Base-by-base conservation (phyloP, 768 basidiomycete species). In the Tubosaeta sp. region DNA sequence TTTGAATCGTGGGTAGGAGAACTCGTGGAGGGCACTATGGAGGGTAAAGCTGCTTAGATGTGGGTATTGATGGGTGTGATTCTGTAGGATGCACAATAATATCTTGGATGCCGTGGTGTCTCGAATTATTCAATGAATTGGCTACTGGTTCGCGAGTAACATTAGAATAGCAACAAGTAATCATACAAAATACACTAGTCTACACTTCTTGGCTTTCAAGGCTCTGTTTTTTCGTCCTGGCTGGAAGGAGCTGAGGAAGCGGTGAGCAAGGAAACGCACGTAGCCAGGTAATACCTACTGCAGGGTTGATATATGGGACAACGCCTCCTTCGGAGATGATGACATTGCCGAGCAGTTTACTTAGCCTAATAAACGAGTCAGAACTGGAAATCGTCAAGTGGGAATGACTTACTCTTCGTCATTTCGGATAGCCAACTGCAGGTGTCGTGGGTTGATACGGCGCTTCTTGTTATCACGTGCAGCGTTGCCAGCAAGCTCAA, bases 281-380 rank as follows among this genome's bases (percentile, higher is more conserved):
- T 19, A 10, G 27, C 30, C 2, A 31, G 22, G 3, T 16, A 27
- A 2, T 19, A 51, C 64, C 40, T 54, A 79, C 76, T 52, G 81
- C 83, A 44, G 81, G 74, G 61, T 81, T 77, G 66, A 95, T 95
- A 66, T 80, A 81, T 52, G 90, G 90, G 18, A 92, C 86, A 51
- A 93, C 90, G 79, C 94, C 94, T 72, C 94, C 94, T 69, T 95
- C 91, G 30, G 91, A 93, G 74, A 95, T 94, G 71, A 93, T 84
- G 56, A 95, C 94, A 58, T 84, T 76, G 22, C 84, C 86, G 39
- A 89, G 79, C 40, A 89, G 76, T 63, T 75, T 79, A 69, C 83
- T 83, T 67, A 88, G 71, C 61, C 84, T 86, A 46, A n/a, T 22
- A 27, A 16, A 31, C n/a, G 27, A 21, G 18, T 51, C 3, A 56